Evolutionary conservation across 2,329 filamentous ascomycete species (phyloP).

Genomic region (Pyrenophora tritici-repentis): DNA sequence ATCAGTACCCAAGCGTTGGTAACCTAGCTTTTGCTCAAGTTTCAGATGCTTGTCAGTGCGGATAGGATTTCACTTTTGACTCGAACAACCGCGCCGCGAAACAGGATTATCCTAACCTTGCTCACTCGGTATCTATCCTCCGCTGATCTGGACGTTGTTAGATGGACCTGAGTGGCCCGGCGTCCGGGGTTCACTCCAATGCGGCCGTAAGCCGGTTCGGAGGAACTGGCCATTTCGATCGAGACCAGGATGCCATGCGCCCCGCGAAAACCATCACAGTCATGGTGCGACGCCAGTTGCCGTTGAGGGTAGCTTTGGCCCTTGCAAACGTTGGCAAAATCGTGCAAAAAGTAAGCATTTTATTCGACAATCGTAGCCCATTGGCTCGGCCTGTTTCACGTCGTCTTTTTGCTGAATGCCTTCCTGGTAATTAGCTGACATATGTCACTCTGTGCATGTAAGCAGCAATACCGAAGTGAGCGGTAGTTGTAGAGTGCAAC

Average conservation of each 20-base stretch:
- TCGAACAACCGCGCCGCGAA: background rate
- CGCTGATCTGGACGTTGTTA: background rate
- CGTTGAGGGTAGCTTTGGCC: no score
- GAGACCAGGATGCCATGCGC: background rate
- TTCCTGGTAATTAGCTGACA: no score
- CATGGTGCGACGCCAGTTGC: no score
- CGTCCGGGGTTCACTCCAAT: background rate
- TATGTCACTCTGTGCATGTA: no score
- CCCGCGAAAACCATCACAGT: background rate
- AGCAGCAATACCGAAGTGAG: no score
- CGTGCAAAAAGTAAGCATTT: no score
- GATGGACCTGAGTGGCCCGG: background rate
- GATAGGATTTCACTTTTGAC: background rate
- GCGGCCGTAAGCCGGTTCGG: slow-evolving; percentile 1
- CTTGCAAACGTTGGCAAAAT: no score
- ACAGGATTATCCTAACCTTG: background rate
- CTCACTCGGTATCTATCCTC: background rate
- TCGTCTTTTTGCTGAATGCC: no score
- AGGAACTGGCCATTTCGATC: background rate
- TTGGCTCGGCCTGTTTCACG: no score
- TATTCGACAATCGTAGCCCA: no score
- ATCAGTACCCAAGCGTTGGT: no score
- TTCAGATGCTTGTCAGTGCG: background rate
- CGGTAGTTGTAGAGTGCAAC: no score
- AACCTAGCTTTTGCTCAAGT: background rate